phyloP scores from a whole-genome alignment of 179 eudicot species.

The Silene vulgaris region DNA sequence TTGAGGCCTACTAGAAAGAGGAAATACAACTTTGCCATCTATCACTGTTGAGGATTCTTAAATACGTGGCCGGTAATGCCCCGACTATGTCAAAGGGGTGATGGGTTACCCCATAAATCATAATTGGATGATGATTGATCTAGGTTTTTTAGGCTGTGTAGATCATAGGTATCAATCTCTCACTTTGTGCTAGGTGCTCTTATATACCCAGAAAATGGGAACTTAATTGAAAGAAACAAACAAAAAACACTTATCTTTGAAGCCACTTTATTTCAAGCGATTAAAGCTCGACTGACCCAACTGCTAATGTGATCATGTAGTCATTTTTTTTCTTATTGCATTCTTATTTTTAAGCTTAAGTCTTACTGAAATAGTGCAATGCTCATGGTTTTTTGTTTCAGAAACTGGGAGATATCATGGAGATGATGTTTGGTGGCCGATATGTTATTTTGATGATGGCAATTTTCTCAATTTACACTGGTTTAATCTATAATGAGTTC shows the following conservation, averaged over 20 bases:
- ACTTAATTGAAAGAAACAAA: not conserved
- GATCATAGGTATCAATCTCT: not conserved
- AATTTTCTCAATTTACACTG: constrained; percentile 74
- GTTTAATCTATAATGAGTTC: constrained; percentile 71
- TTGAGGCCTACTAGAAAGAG: not conserved
- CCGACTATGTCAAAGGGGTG: not conserved
- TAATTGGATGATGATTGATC: not conserved
- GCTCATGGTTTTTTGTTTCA: constrained; percentile 36
- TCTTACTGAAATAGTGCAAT: not conserved
- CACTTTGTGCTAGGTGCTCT: constrained; percentile 12
- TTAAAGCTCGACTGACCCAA: not conserved
- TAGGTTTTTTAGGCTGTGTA: constrained; percentile 3
- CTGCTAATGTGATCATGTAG: not conserved
- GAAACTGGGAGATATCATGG: constrained; percentile 99
- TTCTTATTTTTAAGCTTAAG: not conserved
- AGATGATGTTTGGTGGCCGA: constrained; percentile 97
- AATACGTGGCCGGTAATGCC: not conserved
- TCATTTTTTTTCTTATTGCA: not conserved
- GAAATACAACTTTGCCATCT: not conserved
- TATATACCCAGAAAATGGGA: constrained; percentile 1
- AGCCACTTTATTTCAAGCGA: not conserved
- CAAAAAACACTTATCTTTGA: not conserved
- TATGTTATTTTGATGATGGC: constrained; percentile 82
- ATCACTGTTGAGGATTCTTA: not conserved
- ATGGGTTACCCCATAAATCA: not conserved